Base-by-base conservation (phyloP, 768 basidiomycete genomes). In the Kwoniella newhampshirensis region DNA sequence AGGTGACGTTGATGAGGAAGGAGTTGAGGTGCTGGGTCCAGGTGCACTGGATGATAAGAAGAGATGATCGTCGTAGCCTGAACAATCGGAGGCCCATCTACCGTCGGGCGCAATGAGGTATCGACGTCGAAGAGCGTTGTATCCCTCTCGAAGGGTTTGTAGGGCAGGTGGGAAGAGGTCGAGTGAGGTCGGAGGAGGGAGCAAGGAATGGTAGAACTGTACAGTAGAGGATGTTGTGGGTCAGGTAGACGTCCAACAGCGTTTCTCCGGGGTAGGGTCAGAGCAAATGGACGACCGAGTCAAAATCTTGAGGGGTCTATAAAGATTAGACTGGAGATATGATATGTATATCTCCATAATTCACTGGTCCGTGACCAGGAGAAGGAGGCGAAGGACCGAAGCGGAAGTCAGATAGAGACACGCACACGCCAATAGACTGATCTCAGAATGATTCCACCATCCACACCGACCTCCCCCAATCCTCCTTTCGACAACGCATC, bases 21-120 rank as follows among this genome's bases (percentile, higher is more conserved):
- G 25, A 20, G 25, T 35, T 21, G 44, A 36, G 51, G 25, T 12
- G 30, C 30, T 21, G n/a, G n/a, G 26, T 12, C 43, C 32, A 26
- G 25, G 41, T 18, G 26, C 42, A 18, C 25, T 3, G 23, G 51
- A 28, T n/a, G n/a, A n/a, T n/a, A n/a, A n/a, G 3, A 26, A 18
- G 6, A 27, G 20, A 18, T 57, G 41, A 3, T 62, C 59, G 8
- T 64, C 63, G 2, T 55, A 44, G 13, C 47, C 44, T 5, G 75
- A 65, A 54, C 75, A 76, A 54, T 76, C 75, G 1, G 61, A 51
- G 18, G 73, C 75, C 75, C 75, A 76, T 49, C 71, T 49, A 13
- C 73, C 75, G 42, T 76, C 75, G 2, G 75, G 75, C 20, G 71
- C 70, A 3, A 67, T 53, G 20, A 76, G 67, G 56, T 66, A 75